Base-by-base conservation (phyloP, 225 moss, liverwort and hornwort genomes). In the Pleurozium schreberi region DNA sequence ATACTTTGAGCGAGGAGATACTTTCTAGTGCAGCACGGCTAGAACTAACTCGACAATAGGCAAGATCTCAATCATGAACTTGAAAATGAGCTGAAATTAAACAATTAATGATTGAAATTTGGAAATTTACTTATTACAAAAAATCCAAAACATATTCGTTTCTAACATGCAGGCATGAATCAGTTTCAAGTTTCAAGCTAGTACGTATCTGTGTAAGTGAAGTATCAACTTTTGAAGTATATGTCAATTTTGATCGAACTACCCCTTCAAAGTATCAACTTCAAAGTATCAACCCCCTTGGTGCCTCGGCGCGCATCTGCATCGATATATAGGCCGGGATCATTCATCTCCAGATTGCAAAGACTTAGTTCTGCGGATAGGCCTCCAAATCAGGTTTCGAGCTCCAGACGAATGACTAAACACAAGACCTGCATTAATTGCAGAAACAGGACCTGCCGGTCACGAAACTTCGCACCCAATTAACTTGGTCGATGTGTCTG, bases 21-120 rank as follows among this genome's bases (percentile, higher is more conserved):
- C 2, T 16, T 25, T n/a, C 4, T 1, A 27, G 0, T 38, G 3
- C 6, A 58, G 0, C 20, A 2, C 6, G 21, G 1, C 1, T n/a
- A 42, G 1, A 22, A 84, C 40, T 68, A 22, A 84, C 40, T 68
- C 5, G 9, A 0, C 15, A 68, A 0, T 31, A 55, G 3, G 28
- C 28, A 52, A 84, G 30, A 21, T 19, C n/a, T 53, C 3, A 21
- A 81, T 81, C 31, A 43, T 53, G 27, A 1, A 84, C 47, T 82
- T 84, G 21, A 67, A 84, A 40, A 55, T 20, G 84, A 19, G 12
- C 4, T 53, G 14, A 84, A 69, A 40, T 30, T 42, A 9, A 43
- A 31, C 3, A 60, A 7, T 28, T 4, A 49, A 20, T 10, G 43
- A 3, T 58, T 58, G 18, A 5, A 42, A 80, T 80, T 42, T 59